Base-by-base conservation (phyloP, 1,284 basidiomycete species). In the Trichosporon sp. region DNA sequence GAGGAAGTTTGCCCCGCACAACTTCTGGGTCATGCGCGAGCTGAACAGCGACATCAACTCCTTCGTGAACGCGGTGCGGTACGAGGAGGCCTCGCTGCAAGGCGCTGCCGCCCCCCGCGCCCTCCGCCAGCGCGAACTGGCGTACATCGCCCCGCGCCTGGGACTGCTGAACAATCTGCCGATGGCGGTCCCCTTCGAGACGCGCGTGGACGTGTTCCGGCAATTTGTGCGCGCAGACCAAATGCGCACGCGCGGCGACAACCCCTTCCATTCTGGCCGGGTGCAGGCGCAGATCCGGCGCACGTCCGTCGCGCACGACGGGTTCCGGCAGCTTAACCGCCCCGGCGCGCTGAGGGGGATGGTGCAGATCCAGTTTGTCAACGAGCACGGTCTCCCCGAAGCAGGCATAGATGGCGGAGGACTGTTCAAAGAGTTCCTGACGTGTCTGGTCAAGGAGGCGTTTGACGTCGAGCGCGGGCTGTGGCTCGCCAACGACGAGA, bases 381-480 rank as follows among this genome's bases (percentile, higher is more conserved):
- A 98, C 84, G 89, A 94, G 85, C 96, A 69, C 67, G 84, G 76
- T 7, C 75, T 70, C 14, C 76, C 78, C 69, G 83, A 85, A 70
- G 73, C 75, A 2, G 81, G 83, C 14, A 81, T 83, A 40, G 96
- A 99, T 78, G 96, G 96, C 0, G 96, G 97, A 2, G 96, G 97
- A 0, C 90, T 99, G 7, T 98, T 98, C 86, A 99, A 99, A 81
- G 97, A 98, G 83, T 97, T 99, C 79, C 89, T 99, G 78, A 98
- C 95, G n/a, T 91, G 91, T 12, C 83, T 98, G 21, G 91, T 90
- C 68, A 94, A 92, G 78, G 95, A 98, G 81, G 96, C 92, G 0
- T 98, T 99, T 75, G 94, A 99, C 78, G 92, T 92, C 0, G 90
- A 98, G 79, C 90, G 94, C 16, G 97, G 97, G 1, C 85, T 99